Evolutionary conservation across 2,329 filamentous ascomycete genomes (phyloP).

Genomic region (Cladophialophora immunda): DNA sequence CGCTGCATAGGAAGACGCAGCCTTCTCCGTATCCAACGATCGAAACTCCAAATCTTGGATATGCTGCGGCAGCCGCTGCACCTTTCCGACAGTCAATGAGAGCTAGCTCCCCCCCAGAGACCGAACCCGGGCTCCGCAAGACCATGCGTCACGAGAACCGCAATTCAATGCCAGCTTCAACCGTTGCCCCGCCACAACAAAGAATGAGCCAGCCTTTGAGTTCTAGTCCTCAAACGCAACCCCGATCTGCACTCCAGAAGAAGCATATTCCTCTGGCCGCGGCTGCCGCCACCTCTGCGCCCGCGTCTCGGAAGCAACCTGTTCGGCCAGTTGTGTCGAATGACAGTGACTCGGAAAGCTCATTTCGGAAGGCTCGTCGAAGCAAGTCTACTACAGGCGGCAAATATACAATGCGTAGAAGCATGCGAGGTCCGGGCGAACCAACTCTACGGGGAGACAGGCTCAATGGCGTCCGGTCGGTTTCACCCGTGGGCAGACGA

Average conservation of each 20-base stretch:
- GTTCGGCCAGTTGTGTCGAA: constrained; percentile 51
- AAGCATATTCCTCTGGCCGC: constrained; percentile 45
- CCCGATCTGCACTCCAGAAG: constrained; percentile 47
- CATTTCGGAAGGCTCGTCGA: constrained; percentile 74
- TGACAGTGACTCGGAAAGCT: constrained; percentile 75
- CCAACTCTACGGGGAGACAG: constrained; percentile 58
- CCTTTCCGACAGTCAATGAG: constrained; percentile 40
- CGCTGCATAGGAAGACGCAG: constrained; percentile 25
- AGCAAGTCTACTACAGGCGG: constrained; percentile 51
- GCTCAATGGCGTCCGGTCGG: constrained; percentile 69
- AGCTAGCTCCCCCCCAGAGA: constrained; percentile 21
- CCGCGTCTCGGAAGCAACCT: constrained; percentile 18
- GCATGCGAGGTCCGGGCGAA: constrained; percentile 68
- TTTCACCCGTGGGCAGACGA: constrained; percentile 69
- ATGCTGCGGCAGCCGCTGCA: constrained; percentile 23
- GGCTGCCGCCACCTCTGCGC: constrained; percentile 20
- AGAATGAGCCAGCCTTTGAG: constrained; percentile 16
- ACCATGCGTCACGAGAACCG: constrained; percentile 35
- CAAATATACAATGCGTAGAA: constrained; percentile 71
- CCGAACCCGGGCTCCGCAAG: constrained; percentile 32
- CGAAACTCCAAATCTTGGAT: constrained; percentile 12
- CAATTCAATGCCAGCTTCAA: constrained; percentile 16
- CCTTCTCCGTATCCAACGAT: constrained; percentile 20
- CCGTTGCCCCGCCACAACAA: constrained; percentile 12
- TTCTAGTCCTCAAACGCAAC: constrained; percentile 24